A percentile compares a stretch with the other conserved stretches of the same genome.
Evolutionary conservation across 768 basidiomycete genomes (phyloP).

Genomic region (Leccinum uliginosum): DNA sequence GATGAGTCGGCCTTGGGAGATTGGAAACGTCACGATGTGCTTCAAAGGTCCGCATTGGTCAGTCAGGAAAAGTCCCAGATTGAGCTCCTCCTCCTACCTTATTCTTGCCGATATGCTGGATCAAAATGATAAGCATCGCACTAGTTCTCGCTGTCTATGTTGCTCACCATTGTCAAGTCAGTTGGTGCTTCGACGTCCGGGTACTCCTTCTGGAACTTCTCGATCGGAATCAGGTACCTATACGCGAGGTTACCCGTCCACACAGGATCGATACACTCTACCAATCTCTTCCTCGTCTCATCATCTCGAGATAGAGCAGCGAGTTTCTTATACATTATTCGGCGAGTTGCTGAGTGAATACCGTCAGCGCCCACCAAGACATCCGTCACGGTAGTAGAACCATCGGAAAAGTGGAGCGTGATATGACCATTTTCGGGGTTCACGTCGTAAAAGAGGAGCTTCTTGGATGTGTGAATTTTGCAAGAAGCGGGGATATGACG

Average conservation of each 20-base stretch:
- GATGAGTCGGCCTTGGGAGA: slow-evolving; percentile 34
- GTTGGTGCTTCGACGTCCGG: slow-evolving; percentile 28
- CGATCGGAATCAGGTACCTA: slow-evolving; percentile 32
- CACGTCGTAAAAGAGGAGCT: slow-evolving; percentile 29
- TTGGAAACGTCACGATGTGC: slow-evolving; percentile 39
- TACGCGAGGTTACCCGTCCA: slow-evolving; percentile 41
- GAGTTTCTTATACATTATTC: slow-evolving; percentile 20
- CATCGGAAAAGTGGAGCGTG: slow-evolving; percentile 35
- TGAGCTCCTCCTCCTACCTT: slow-evolving; percentile 1
- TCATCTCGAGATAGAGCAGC: slow-evolving; percentile 8
- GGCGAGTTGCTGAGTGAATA: slow-evolving; percentile 34
- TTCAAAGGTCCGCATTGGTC: slow-evolving; percentile 10
- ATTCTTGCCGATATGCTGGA: slow-evolving; percentile 26
- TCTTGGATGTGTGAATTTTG: slow-evolving; percentile 33
- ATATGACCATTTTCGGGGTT: slow-evolving; percentile 22
- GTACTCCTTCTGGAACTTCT: slow-evolving; percentile 27
- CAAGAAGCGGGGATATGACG: slow-evolving; percentile 26
- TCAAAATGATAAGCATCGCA: neutral
- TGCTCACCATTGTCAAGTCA: slow-evolving; percentile 22
- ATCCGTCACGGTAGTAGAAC: slow-evolving; percentile 33
- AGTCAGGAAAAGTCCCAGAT: neutral
- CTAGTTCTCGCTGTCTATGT: neutral
- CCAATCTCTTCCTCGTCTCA: slow-evolving; percentile 5
- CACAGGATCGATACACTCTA: slow-evolving; percentile 29
- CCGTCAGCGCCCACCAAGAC: slow-evolving; percentile 43